Conservation (phyloP, 257 asterid species). For the Solanum peruvianum region DNA sequence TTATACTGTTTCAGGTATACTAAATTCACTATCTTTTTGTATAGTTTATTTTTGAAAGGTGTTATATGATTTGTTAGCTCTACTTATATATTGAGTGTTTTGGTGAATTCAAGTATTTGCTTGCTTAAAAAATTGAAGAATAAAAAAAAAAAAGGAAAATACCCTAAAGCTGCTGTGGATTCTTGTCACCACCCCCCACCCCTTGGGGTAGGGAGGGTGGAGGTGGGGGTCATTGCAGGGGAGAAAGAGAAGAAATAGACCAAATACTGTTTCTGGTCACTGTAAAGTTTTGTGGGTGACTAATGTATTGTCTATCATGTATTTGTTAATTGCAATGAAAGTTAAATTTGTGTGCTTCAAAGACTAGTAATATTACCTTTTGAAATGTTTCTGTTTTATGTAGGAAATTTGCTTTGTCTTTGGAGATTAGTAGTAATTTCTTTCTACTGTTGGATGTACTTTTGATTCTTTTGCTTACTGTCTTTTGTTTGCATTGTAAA, state of each 20-base stretch:
- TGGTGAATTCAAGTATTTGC: background rate
- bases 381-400: background rate
- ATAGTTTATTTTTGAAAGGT: background rate
- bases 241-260: background rate
- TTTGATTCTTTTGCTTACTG: background rate
- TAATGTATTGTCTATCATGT: background rate
- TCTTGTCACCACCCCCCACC: background rate
- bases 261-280: background rate
- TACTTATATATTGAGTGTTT: background rate
- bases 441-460: background rate
- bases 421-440: background rate
- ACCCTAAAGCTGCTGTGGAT: background rate
- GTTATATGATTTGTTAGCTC: background rate
- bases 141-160: background rate
- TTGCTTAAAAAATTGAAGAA: background rate
- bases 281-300: background rate
- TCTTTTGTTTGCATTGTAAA: background rate
- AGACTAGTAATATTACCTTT: background rate
- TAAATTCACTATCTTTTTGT: background rate
- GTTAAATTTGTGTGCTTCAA: background rate
- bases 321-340: background rate
- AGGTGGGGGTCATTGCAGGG: background rate
- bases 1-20: conserved; percentile 43
- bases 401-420: background rate
- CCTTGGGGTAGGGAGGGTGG: background rate